A percentile compares a stretch with the other conserved stretches of the same genome.
These are phyloP conservation scores for Penicillium sp. DNA, from an alignment of 2,329 filamentous ascomycete species.

Conservation along the genomic window DNA sequence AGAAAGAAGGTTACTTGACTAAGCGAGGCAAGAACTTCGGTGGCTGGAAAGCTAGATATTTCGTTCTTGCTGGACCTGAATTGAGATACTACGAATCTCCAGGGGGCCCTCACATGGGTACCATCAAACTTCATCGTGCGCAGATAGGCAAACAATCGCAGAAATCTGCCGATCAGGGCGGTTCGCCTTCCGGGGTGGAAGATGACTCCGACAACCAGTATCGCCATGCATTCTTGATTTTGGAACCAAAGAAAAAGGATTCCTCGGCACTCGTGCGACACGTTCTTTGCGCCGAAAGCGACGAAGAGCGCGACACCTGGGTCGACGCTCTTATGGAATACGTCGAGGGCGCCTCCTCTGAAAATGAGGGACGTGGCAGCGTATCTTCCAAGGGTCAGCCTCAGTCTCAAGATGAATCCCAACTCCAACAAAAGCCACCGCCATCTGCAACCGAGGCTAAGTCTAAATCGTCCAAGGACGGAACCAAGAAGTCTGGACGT, in stretches of 20 bases:
- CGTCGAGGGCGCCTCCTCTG: conserved; percentile 58
- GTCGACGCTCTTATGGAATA: conserved; percentile 85
- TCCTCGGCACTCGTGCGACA: conserved; percentile 83
- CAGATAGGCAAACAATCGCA: conserved; percentile 92
- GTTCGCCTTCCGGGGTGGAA: conserved; percentile 58
- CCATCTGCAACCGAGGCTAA: conserved; percentile 20
- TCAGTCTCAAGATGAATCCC: conserved; percentile 18
- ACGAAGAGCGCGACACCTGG: conserved; percentile 88
- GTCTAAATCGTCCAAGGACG: conserved; percentile 23
- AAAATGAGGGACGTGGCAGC: conserved; percentile 29
- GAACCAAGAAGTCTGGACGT: conserved; percentile 29
- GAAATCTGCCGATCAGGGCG: conserved; percentile 51
- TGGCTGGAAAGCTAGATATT: conserved; percentile 87
- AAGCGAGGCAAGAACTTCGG: conserved; percentile 98
- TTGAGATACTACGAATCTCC: conserved; percentile 90
- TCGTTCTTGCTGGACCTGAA: conserved; percentile 64
- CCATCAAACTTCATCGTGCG: conserved; percentile 84
- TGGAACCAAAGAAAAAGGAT: conserved; percentile 96
- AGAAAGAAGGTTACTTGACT: conserved; percentile 86
- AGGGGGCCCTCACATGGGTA: conserved; percentile 83
- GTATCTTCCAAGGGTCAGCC: conserved; percentile 20
- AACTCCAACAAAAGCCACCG: conserved; percentile 19
- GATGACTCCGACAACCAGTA: conserved; percentile 92
- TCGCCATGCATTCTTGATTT: conserved; percentile 87
- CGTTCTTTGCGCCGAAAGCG: conserved; percentile 92